phyloP scores from a whole-genome alignment of 805 yeast species.

The Candida pini region DNA sequence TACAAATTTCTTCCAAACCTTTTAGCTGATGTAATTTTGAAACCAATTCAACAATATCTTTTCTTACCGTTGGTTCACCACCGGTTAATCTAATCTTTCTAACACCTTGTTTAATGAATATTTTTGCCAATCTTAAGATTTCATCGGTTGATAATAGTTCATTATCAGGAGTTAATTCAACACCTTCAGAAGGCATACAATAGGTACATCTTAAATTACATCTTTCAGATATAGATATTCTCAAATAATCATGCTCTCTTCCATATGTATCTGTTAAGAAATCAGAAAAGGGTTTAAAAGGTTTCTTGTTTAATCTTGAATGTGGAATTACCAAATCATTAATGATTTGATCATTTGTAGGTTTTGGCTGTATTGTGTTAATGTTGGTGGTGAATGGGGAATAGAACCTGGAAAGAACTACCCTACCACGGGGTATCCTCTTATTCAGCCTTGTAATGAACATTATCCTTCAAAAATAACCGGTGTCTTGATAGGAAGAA shows the following conservation, averaged over 20 bases:
- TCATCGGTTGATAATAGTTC: constrained; percentile 38
- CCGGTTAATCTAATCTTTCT: constrained; percentile 47
- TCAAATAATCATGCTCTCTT: constrained; percentile 42
- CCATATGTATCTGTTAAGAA: constrained; percentile 40
- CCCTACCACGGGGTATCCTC: too few relatives aligned
- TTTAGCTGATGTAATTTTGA: constrained; percentile 29
- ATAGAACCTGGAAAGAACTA: too few relatives aligned
- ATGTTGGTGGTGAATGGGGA: too few relatives aligned
- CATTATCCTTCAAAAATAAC: too few relatives aligned
- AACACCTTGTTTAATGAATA: constrained; percentile 46
- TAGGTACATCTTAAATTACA: constrained; percentile 44
- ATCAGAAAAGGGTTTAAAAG: constrained; percentile 30
- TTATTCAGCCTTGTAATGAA: too few relatives aligned
- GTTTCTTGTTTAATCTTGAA: too few relatives aligned
- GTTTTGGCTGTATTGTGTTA: too few relatives aligned
- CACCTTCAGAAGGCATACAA: constrained; percentile 56
- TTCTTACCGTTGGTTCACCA: constrained; percentile 52
- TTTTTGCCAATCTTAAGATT: constrained; percentile 35
- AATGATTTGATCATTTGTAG: too few relatives aligned
- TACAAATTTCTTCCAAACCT: constrained; percentile 44
- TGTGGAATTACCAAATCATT: too few relatives aligned
- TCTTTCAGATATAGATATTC: constrained; percentile 47
- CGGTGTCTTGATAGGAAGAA: too few relatives aligned
- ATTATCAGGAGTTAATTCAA: constrained; percentile 39
- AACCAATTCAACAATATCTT: constrained; percentile 42